phyloP scores from a whole-genome alignment of 345 rosid genomes.

The Xanthoceras sorbifolium region DNA sequence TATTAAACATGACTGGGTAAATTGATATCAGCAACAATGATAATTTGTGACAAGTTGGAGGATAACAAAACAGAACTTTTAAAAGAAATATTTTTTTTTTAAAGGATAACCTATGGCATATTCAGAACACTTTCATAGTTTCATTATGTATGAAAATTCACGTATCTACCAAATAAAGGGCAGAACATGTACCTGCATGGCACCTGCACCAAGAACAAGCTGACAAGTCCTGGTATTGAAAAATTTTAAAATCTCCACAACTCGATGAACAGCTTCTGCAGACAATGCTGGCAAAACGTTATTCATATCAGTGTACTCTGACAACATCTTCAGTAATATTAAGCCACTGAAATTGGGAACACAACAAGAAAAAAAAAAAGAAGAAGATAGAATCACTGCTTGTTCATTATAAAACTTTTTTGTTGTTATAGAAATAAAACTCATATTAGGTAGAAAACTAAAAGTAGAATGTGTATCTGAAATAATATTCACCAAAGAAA shows the following conservation, averaged over 20 bases:
- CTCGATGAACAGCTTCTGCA: conserved; percentile 88
- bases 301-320: conserved; percentile 95
- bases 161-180: neutral
- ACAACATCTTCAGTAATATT: conserved; percentile 93
- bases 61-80: neutral
- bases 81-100: neutral
- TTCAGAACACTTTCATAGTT: conserved; percentile 2
- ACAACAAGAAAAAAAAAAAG: conserved; percentile 23
- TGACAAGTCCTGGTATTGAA: conserved; percentile 97
- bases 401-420: neutral
- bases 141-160: neutral
- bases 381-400: conserved; percentile 30
- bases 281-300: conserved; percentile 76
- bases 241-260: conserved; percentile 85
- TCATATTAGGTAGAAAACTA: conserved; percentile 4
- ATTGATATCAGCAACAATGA: neutral
- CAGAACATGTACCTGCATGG: conserved; percentile 77
- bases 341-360: conserved; percentile 67
- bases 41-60: neutral
- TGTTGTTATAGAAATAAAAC: neutral
- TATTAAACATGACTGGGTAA: neutral
- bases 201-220: conserved; percentile 99
- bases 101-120: neutral
- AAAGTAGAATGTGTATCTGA: neutral
- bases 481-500: neutral